These are phyloP conservation scores for Cochlearia excelsa DNA, from an alignment of 345 rosid species.

Conservation along the genomic window DNA sequence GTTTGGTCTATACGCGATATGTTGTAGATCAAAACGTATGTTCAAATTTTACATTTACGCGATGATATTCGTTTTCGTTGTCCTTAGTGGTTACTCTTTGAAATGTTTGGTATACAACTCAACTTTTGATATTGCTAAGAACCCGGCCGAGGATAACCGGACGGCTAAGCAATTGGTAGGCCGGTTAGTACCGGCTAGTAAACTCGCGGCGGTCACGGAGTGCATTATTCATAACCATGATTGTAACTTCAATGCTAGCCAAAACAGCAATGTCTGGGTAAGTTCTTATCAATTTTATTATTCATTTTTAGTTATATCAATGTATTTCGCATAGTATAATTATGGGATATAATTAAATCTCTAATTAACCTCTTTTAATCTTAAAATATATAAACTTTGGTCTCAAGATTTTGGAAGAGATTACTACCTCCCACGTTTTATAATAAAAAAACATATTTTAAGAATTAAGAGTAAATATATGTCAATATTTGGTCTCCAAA, in stretches of 20 bases:
- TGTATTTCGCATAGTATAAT: too few relatives aligned
- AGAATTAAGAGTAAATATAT: too few relatives aligned
- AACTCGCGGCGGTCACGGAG: constrained; percentile 2
- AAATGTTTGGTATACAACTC: constrained; percentile 28
- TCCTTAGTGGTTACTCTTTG: constrained; percentile 23
- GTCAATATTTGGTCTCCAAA: too few relatives aligned
- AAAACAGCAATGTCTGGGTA: constrained; percentile 40
- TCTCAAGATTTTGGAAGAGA: too few relatives aligned
- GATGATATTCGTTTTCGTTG: constrained; percentile 17
- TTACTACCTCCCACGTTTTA: too few relatives aligned
- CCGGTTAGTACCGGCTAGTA: constrained; percentile 18
- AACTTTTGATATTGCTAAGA: constrained; percentile 29
- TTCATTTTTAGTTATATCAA: too few relatives aligned
- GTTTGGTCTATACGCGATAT: constrained; percentile 28
- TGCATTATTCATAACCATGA: constrained; percentile 30
- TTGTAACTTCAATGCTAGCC: constrained; percentile 29
- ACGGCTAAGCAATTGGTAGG: constrained; percentile 27
- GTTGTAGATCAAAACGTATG: constrained; percentile 26
- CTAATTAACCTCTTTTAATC: too few relatives aligned
- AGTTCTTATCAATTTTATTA: constrained; percentile 1
- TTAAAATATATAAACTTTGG: too few relatives aligned
- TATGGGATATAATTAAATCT: too few relatives aligned
- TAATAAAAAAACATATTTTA: too few relatives aligned
- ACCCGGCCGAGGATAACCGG: constrained; percentile 23
- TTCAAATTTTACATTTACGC: constrained; percentile 21